Evolutionary conservation across 176 grass and related monocot species (phyloP), one percentile per base, ranked within the genome.

Genomic region (Avena insularis): DNA sequence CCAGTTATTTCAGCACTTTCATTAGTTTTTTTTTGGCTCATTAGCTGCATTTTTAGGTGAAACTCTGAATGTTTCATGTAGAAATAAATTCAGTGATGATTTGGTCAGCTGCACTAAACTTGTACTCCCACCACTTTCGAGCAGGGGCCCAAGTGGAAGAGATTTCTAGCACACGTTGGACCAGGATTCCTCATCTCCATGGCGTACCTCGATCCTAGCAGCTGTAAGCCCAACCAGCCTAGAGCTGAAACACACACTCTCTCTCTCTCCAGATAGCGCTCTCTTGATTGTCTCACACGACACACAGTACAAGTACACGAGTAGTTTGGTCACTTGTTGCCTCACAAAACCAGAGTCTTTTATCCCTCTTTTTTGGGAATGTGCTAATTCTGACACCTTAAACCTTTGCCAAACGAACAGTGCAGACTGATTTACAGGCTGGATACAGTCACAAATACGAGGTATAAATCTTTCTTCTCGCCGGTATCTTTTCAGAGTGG

Each of bases 171-270:
- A 21, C 92, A 97, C 82, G 87, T 91, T 65, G 95, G 95, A 69
- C 95, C 95, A 35, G 95, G 95, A 67, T 94, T 97, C 65, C 87
- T 97, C 14, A 80, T 97, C 33, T 94, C 92, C 50, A 75, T 97
- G 79, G 95, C 92, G 48, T 97, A 97, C 84, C 89, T 97, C 75
- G 95, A 97, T 20, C 95, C 95, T 47, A 93, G 92, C 58, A 97
- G 88, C 57, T 86, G 95, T 97, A 91, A 91, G 77, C 51, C 29
- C 61, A 75, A n/a, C 21, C 49, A 77, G 74, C 15, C 50, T 56
- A 12, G 40, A 43, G 40, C 40, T 43, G 1, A 43, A 43, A 43
- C 40, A 23, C 23, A 23, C 23, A 23, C 23, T 23, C 23, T 23
- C 23, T 23, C 23, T 43, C 40, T 43, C 40, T 43, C 40, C 40